Evolutionary conservation across 2,329 filamentous ascomycete species (phyloP).

Genomic region (Pseudopyricularia javanii): DNA sequence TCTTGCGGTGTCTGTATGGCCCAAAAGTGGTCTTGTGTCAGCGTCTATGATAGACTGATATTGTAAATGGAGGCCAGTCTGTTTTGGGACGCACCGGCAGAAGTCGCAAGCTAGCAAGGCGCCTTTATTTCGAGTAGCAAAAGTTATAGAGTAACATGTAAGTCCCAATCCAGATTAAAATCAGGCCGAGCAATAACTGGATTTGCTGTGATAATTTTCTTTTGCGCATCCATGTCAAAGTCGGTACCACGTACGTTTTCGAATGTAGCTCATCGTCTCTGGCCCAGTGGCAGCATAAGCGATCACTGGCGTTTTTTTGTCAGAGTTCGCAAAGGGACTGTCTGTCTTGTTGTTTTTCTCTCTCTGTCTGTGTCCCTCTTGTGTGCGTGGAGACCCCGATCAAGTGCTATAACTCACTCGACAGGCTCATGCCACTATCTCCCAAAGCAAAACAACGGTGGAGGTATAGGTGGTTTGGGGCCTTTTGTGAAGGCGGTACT

Average conservation of each 20-base stretch:
- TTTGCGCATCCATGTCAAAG: not conserved
- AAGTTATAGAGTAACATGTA: not conserved
- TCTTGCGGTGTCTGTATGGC: conserved; percentile 18
- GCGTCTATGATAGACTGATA: not conserved
- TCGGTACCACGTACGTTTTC: not conserved
- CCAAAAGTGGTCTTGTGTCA: conserved; percentile 7
- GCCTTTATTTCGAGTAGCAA: conserved; percentile 15
- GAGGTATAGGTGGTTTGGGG: too few relatives aligned
- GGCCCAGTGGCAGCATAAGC: not conserved
- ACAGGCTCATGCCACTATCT: too few relatives aligned
- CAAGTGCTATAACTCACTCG: too few relatives aligned
- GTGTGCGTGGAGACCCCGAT: too few relatives aligned
- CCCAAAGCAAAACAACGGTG: too few relatives aligned
- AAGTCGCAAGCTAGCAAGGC: conserved; percentile 27
- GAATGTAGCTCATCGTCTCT: conserved; percentile 1
- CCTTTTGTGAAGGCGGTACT: too few relatives aligned
- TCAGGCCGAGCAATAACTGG: not conserved
- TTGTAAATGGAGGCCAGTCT: not conserved
- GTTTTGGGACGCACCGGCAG: conserved; percentile 15
- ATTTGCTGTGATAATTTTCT: not conserved
- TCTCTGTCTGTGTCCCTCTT: not conserved
- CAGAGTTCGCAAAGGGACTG: not conserved
- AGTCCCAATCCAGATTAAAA: not conserved
- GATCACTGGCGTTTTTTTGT: not conserved
- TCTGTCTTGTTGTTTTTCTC: not conserved